A percentile compares a stretch with the other conserved stretches of the same genome.
Conservation (phyloP, 129 eudicot species). For the Glebionis coronaria region DNA sequence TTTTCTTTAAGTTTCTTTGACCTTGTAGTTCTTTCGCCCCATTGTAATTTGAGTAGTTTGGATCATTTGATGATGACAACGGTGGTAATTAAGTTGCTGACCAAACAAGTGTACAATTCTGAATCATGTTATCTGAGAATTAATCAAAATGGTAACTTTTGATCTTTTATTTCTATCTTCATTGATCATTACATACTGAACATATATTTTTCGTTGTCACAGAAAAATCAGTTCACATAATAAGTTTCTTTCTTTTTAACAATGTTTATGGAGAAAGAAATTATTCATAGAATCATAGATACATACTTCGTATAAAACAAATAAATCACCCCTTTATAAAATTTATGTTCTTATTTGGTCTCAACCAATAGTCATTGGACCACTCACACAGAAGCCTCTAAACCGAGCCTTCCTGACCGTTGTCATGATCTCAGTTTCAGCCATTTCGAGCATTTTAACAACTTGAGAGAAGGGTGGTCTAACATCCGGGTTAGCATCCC, state of each 20-base stretch:
- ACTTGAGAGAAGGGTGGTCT: slow-evolving; percentile 67
- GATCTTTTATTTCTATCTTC: not conserved
- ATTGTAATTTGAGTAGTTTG: slow-evolving; percentile 17
- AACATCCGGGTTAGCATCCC: slow-evolving; percentile 69
- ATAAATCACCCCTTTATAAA: slow-evolving; percentile 24
- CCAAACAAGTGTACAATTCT: slow-evolving; percentile 17
- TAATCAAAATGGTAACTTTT: not conserved
- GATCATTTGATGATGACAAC: slow-evolving; percentile 1
- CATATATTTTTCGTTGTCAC: not conserved
- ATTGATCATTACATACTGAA: not conserved
- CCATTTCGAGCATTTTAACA: slow-evolving; percentile 74
- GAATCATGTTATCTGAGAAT: slow-evolving; percentile 3
- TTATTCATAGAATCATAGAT: slow-evolving; percentile 51
- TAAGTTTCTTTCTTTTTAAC: slow-evolving; percentile 22
- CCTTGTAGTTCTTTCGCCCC: slow-evolving; percentile 14
- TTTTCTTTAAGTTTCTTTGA: not conserved
- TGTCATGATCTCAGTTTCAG: slow-evolving; percentile 70
- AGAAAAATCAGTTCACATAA: too few species aligned
- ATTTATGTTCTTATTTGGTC: not conserved
- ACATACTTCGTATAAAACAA: slow-evolving; percentile 34
- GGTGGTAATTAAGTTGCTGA: slow-evolving; percentile 12
- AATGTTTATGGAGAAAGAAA: slow-evolving; percentile 44
- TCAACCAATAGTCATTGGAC: slow-evolving; percentile 76
- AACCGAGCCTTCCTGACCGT: slow-evolving; percentile 83
- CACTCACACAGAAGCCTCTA: slow-evolving; percentile 55